Base-by-base conservation (phyloP, 2,329 filamentous ascomycete genomes). In the Sphaerulina populicola region DNA sequence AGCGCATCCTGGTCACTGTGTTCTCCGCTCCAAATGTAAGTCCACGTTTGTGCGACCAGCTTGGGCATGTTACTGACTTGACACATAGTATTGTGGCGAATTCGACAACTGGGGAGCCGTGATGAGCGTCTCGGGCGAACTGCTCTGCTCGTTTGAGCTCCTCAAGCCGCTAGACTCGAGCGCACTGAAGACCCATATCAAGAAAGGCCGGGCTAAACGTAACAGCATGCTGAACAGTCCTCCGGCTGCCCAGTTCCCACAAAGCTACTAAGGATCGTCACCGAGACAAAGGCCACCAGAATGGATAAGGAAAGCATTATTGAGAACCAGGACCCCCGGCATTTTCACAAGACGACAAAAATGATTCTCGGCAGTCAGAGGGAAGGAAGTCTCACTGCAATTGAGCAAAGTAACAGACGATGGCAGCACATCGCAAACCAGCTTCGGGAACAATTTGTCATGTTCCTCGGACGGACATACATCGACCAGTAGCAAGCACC, bases 91-190 rank as follows among this genome's bases (percentile, higher is more conserved):
- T 66, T 98, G 93, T 64, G 93, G 93, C 60, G 93, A 98, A 69
- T 98, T 98, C 60, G 93, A 98, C 68, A 98, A 98, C 58, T 97
- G 93, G 88, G 93, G 93, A 15, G 93, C 93, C 11, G 90, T 97
- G 60, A 98, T 98, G 93, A 95, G 91, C 2, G 93, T 98, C 18
- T 96, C 89, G 1, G 81, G 81, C 11, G 93, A 97, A 69, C 73
- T 98, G 47, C 80, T 98, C 1, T 98, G 93, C 73, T 96, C 90
- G 67, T 98, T 98, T 66, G 93, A 98, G 71, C 77, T 98, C 12
- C 77, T 98, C 54, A 98, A 98, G 70, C 93, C 93, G 6, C 78
- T 98, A 42, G 93, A 98, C 70, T 96, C 90, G 10, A 94, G 87
- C 62, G 91, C 91, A 31, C 76, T 98, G 56, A 98, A 98, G 78